Base-by-base conservation (phyloP, 441 rosid genomes). In the Corymbia citriodora region DNA sequence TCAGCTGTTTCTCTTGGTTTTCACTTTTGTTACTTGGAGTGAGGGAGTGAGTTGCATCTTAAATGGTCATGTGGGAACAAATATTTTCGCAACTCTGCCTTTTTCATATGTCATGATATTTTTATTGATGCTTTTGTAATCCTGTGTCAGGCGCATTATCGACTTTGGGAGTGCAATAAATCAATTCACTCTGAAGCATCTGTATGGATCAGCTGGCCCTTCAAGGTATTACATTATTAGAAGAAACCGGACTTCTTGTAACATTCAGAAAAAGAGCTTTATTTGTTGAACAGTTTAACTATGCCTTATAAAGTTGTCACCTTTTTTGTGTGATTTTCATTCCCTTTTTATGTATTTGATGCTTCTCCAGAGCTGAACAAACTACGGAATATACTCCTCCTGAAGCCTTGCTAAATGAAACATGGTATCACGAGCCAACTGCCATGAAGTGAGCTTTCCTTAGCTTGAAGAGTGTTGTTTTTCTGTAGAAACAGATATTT, bases 151-250 rank as follows among this genome's bases (percentile, higher is more conserved):
- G 98, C 98, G 98, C 90, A 93, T 98, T 93, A 98, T 98, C 92
- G 99, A 98, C 94, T 98, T 98, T 93, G 99, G 99, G 89, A 97
- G 99, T 92, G 98, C 99, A 90, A 92, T 97, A 89, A 98, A 98
- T 93, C 98, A 96, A 59, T 98, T 96, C 94, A 96, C 99, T 33
- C 57, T 96, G 94, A 96, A 96, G 94, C 96, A 97, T 93, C 89
- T 97, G 8, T 98, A 97, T 91, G 99, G 99, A 65, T 94, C 97
- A 72, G 91, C 92, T 87, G 99, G 99, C 91, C 99, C 99, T 91
- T 97, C 99, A 72, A 96, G 98, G 99, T 98, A 95, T 90, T 53
- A 89, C 88, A 85, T 55, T 27, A 25, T 27, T 81, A 81, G 25
- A 74, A 14, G 86, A 16, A 81, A 45, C 53, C 48, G 53, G 13